Evolutionary conservation across 1,284 basidiomycete species (phyloP).

Genomic region (Naganishia liquefaciens): DNA sequence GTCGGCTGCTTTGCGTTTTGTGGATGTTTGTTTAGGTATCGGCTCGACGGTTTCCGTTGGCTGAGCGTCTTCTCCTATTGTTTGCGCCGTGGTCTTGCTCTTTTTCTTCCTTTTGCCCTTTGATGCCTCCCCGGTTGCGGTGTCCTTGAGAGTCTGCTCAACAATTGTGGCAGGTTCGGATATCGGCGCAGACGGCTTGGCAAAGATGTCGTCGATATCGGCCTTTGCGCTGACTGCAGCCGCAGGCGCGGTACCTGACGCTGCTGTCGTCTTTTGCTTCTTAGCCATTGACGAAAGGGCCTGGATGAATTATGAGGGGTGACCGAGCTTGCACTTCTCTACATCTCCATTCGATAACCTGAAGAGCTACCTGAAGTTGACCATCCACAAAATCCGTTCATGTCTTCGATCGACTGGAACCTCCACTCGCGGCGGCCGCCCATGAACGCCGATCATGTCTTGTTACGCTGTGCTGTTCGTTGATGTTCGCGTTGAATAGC

Average conservation of each 20-base stretch:
- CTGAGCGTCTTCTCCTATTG: background rate
- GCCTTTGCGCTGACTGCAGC: constrained; percentile 7
- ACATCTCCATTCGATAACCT: no score
- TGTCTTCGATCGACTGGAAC: background rate
- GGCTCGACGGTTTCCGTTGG: constrained; percentile 18
- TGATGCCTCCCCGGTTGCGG: background rate
- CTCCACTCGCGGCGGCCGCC: constrained; percentile 3
- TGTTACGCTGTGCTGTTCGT: constrained; percentile 4
- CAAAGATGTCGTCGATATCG: constrained; percentile 50
- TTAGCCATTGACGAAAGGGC: constrained; percentile 7
- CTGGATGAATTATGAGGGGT: background rate
- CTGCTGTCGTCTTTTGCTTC: background rate
- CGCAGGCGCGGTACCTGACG: background rate
- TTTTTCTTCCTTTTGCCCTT: constrained; percentile 28
- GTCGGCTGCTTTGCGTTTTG: constrained; percentile 12
- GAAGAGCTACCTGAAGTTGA: background rate
- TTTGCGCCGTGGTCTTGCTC: background rate
- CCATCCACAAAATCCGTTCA: no score
- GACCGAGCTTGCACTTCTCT: background rate
- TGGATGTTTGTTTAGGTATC: constrained; percentile 22
- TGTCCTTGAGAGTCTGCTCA: constrained; percentile 14
- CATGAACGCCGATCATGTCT: background rate
- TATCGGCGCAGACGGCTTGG: constrained; percentile 28
- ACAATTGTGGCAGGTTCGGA: background rate
- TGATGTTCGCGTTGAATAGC: no score